phyloP scores from a whole-genome alignment of 129 eudicot species.

The Flaveria sonorensis region DNA sequence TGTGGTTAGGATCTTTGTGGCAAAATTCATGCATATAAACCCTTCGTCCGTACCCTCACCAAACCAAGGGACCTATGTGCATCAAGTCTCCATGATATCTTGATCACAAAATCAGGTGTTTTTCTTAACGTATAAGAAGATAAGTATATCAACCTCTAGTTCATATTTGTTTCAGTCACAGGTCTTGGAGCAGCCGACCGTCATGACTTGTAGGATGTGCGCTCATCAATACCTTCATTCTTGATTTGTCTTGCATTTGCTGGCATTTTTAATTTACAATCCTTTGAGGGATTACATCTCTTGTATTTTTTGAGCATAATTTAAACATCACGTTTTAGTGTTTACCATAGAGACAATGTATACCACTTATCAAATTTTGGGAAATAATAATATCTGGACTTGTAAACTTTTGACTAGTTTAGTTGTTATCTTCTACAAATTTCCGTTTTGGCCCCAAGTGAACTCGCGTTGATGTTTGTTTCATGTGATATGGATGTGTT shows the following conservation, averaged over 20 bases:
- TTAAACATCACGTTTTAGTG: too few relatives aligned
- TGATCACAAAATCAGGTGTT: neutral
- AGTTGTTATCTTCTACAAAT: neutral
- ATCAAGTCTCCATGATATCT: constrained; percentile 17
- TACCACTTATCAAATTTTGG: neutral
- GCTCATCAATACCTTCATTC: constrained; percentile 1
- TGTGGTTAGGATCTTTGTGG: neutral
- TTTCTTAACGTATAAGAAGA: neutral
- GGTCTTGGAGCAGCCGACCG: constrained; percentile 24
- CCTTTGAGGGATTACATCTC: constrained; percentile 1
- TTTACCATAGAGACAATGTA: constrained; percentile 6
- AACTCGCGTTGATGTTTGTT: neutral
- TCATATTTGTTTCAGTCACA: constrained; percentile 14
- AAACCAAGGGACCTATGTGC: neutral
- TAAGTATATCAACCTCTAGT: neutral
- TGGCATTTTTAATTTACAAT: neutral
- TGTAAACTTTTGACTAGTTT: neutral
- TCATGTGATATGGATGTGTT: neutral
- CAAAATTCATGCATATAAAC: neutral
- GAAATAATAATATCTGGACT: neutral
- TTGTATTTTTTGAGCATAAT: neutral
- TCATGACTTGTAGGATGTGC: constrained; percentile 16
- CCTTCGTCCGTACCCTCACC: neutral
- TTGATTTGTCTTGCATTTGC: constrained; percentile 23
- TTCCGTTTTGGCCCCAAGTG: neutral